Evolutionary conservation across 352 stramenopile species (phyloP).

Genomic region (Pythium aristosporum): DNA sequence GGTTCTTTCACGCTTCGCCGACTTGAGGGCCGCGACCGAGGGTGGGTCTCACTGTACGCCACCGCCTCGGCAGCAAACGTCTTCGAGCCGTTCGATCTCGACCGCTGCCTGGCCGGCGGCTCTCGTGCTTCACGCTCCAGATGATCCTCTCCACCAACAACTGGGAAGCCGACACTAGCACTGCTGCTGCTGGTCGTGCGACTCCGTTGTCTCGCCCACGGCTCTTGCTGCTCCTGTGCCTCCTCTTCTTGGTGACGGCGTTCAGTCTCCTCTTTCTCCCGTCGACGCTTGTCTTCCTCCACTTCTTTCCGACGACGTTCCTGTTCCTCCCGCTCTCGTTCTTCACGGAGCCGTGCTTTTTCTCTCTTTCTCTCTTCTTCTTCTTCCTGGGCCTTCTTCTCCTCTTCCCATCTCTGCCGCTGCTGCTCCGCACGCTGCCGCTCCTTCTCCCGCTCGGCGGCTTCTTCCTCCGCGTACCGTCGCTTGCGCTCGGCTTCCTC

Average conservation of each 20-base stretch:
- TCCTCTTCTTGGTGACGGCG: neutral
- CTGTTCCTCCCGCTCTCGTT: conserved; percentile 22
- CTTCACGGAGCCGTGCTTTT: neutral
- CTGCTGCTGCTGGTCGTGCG: neutral
- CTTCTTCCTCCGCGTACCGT: neutral
- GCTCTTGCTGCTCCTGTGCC: conserved; percentile 3
- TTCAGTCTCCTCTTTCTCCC: neutral
- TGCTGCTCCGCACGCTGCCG: neutral
- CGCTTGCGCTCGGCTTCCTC: conserved; percentile 7
- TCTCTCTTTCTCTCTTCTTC: conserved; percentile 1
- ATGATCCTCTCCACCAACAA: neutral
- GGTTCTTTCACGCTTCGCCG: neutral
- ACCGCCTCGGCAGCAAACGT: conserved; percentile 10
- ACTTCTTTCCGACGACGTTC: conserved; percentile 34
- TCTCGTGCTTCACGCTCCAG: neutral
- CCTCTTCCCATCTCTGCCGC: conserved; percentile 4
- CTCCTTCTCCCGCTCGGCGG: conserved; percentile 10
- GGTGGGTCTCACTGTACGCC: neutral
- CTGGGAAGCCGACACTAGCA: neutral
- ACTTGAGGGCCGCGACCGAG: conserved; percentile 1
- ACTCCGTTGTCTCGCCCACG: neutral
- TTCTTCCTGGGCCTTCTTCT: conserved; percentile 11
- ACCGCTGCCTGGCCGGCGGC: neutral
- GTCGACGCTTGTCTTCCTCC: conserved; percentile 1
- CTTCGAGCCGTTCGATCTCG: conserved; percentile 6